Percentiles rank a stretch among this genome's conserved stretches.
These are phyloP conservation scores for Lagenaria siceraria DNA, from an alignment of 306 rosid genomes.

Conservation along the genomic window DNA sequence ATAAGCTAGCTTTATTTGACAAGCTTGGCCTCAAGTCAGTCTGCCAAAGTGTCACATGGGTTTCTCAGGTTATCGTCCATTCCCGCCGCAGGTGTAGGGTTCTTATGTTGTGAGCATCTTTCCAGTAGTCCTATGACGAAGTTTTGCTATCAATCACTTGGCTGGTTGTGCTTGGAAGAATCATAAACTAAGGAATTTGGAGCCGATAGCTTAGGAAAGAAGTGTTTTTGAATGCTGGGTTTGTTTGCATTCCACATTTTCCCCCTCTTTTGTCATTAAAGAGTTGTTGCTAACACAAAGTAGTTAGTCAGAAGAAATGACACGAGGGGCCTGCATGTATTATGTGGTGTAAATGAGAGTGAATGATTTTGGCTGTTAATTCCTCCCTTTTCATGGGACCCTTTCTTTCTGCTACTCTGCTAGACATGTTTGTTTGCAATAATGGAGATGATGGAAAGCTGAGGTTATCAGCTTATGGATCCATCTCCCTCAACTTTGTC, in stretches of 20 bases:
- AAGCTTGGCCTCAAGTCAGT: constrained; percentile 12
- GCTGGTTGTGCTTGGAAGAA: neutral
- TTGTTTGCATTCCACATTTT: neutral
- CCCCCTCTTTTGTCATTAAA: neutral
- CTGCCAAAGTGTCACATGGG: constrained; percentile 27
- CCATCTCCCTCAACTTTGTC: neutral
- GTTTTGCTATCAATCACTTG: constrained; percentile 1
- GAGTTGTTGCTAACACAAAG: neutral
- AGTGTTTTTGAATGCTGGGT: neutral
- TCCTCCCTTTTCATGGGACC: constrained; percentile 1
- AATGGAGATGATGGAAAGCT: neutral
- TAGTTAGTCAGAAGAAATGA: neutral
- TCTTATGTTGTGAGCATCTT: constrained; percentile 10
- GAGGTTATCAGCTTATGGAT: constrained; percentile 1
- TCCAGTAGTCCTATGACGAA: neutral
- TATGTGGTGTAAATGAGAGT: neutral
- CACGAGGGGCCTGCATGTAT: neutral
- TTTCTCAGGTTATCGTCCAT: constrained; percentile 9
- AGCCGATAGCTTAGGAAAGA: neutral
- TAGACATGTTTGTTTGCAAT: neutral
- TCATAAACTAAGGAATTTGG: constrained; percentile 5
- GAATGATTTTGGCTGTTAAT: constrained; percentile 3
- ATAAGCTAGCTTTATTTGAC: neutral
- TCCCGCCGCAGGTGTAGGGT: constrained; percentile 2
- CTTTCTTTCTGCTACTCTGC: neutral